Evolutionary conservation across 495 filamentous ascomycete species (phyloP).

Genomic region (Schizothecium vesticola): DNA sequence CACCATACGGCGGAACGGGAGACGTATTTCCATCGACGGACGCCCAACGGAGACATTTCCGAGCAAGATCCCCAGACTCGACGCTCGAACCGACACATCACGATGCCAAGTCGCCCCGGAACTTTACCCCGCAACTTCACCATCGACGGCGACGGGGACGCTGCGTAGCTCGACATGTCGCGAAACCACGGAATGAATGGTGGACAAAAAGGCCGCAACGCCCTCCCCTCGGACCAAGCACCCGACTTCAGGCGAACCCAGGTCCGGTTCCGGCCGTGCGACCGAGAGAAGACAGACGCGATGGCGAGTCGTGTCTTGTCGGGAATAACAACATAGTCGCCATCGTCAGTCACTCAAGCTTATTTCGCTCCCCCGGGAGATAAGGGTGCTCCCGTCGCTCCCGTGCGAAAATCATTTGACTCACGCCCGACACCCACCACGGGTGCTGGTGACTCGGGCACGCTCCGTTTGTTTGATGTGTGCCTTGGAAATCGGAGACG

Average conservation of each 20-base stretch:
- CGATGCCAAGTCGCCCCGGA: not conserved
- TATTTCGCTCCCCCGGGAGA: not conserved
- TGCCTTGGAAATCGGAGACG: not conserved
- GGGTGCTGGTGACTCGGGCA: not conserved
- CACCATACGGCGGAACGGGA: not conserved
- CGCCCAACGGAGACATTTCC: not conserved
- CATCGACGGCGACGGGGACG: not conserved
- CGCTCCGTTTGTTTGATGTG: not conserved
- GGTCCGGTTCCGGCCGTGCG: not conserved
- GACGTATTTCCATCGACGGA: not conserved
- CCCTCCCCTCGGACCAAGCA: not conserved
- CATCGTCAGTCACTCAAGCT: not conserved
- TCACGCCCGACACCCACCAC: not conserved
- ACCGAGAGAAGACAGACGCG: not conserved
- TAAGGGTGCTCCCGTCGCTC: not conserved
- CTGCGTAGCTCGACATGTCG: not conserved
- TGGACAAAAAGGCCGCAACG: not conserved
- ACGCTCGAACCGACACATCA: not conserved
- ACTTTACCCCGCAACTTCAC: constrained; percentile 5
- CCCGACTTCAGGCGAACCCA: not conserved
- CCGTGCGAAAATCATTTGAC: not conserved
- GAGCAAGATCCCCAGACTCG: not conserved
- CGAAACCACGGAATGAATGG: not conserved
- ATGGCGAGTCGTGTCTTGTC: not conserved
- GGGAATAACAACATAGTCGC: not conserved